phyloP scores from a whole-genome alignment of 2,329 filamentous ascomycete species.

The Colletotrichum abscissum region DNA sequence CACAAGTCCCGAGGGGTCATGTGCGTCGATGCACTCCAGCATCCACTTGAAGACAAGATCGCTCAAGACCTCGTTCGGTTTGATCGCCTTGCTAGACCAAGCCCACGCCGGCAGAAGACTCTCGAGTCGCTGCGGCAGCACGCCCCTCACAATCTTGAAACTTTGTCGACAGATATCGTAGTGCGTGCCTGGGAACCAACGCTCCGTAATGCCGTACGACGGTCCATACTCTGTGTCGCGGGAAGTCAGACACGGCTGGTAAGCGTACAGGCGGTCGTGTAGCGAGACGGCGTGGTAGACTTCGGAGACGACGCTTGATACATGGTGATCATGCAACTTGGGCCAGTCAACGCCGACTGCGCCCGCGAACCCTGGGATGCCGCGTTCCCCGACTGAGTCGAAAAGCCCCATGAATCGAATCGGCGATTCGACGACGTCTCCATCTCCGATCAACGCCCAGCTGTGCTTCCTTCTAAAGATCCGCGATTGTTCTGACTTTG shows the following conservation, averaged over 20 bases:
- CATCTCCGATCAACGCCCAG: slow-evolving; percentile 31
- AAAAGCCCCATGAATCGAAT: slow-evolving; percentile 40
- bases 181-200: slow-evolving; percentile 41
- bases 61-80: slow-evolving; percentile 38
- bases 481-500: slow-evolving; percentile 33
- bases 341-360: slow-evolving; percentile 40
- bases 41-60: slow-evolving; percentile 39
- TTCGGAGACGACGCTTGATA: slow-evolving; percentile 40
- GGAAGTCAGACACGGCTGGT: slow-evolving; percentile 37
- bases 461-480: slow-evolving; percentile 34
- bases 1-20: slow-evolving; percentile 32
- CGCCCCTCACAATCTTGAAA: slow-evolving; percentile 35
- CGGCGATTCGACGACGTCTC: slow-evolving; percentile 31
- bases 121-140: slow-evolving; percentile 38
- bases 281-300: slow-evolving; percentile 40
- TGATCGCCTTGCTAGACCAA: slow-evolving; percentile 36
- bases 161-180: slow-evolving; percentile 39
- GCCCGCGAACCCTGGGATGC: slow-evolving; percentile 37
- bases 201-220: slow-evolving; percentile 34
- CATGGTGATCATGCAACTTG: slow-evolving; percentile 39
- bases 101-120: slow-evolving; percentile 42
- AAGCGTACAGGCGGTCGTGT: slow-evolving; percentile 37
- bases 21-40: slow-evolving; percentile 31
- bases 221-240: slow-evolving; percentile 26
- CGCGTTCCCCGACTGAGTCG: slow-evolving; percentile 39